A percentile compares a stretch with the other conserved stretches of the same genome.
Conservation (phyloP, 768 basidiomycete species). For the Tephrocybe sp. region DNA sequence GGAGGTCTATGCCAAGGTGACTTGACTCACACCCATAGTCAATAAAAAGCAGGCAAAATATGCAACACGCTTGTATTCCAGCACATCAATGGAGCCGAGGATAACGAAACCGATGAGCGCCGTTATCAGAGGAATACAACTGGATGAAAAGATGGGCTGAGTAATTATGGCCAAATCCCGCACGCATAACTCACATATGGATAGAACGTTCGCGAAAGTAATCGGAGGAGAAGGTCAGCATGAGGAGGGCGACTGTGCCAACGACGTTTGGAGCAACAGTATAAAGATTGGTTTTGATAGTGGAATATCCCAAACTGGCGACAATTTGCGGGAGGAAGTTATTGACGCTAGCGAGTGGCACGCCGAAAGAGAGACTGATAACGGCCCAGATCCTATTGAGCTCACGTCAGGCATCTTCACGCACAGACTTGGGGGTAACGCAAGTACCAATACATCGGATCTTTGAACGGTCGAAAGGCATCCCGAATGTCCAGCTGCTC, state of each 20-base stretch:
- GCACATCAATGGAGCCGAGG: slow-evolving; percentile 42
- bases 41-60: slow-evolving; percentile 57
- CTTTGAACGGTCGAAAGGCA: slow-evolving; percentile 40
- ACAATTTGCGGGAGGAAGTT: slow-evolving; percentile 52
- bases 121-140: slow-evolving; percentile 39
- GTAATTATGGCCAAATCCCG: neutral
- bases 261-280: slow-evolving; percentile 53
- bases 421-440: neutral
- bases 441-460: slow-evolving; percentile 40
- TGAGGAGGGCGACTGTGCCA: slow-evolving; percentile 42
- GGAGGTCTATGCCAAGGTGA: neutral
- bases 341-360: slow-evolving; percentile 50
- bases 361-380: slow-evolving; percentile 43
- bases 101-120: slow-evolving; percentile 40
- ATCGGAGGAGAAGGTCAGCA: slow-evolving; percentile 49
- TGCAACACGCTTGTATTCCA: slow-evolving; percentile 37
- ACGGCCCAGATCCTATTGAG: slow-evolving; percentile 38
- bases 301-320: slow-evolving; percentile 41
- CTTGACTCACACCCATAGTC: slow-evolving; percentile 39
- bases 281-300: slow-evolving; percentile 49
- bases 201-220: slow-evolving; percentile 49
- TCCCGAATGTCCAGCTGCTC: slow-evolving; percentile 39
- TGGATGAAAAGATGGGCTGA: slow-evolving; percentile 11
- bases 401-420: neutral
- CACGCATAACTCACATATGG: slow-evolving; percentile 30